phyloP scores from a whole-genome alignment of 345 rosid species.

The Rhizophora mangle region DNA sequence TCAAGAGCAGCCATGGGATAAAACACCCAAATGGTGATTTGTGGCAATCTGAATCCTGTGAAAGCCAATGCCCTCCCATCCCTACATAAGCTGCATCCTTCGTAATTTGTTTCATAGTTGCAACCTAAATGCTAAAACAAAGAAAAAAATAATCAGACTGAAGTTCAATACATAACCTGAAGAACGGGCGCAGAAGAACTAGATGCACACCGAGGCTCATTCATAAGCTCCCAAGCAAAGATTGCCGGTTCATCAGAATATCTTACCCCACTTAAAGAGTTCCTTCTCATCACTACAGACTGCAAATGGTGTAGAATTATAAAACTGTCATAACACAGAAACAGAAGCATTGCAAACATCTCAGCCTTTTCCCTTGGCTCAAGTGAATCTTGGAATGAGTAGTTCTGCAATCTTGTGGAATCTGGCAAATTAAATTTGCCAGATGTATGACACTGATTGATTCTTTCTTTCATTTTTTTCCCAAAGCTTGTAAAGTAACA shows the following conservation, averaged over 20 bases:
- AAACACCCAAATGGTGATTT: not conserved
- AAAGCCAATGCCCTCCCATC: not conserved
- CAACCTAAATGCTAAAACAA: not conserved
- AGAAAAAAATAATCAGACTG: not conserved
- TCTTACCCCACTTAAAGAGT: constrained; percentile 38
- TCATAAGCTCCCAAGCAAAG: constrained; percentile 60
- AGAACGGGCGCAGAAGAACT: constrained; percentile 38
- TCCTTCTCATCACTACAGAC: constrained; percentile 44
- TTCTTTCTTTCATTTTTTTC: too few relatives aligned
- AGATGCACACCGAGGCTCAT: constrained; percentile 48
- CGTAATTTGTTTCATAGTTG: not conserved
- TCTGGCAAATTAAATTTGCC: too few relatives aligned
- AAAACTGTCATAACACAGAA: not conserved
- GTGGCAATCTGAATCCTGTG: not conserved
- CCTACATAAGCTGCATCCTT: not conserved
- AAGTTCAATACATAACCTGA: constrained; percentile 32
- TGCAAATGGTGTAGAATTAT: constrained; percentile 10
- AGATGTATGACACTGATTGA: too few relatives aligned
- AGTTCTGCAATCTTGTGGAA: too few relatives aligned
- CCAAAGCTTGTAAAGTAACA: too few relatives aligned
- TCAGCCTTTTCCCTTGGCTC: not conserved
- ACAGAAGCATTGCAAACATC: not conserved
- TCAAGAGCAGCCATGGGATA: not conserved
- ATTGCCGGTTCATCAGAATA: constrained; percentile 48
- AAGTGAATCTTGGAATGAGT: too few relatives aligned